These are phyloP conservation scores for Ascochyta pisi DNA, from an alignment of 2,329 filamentous ascomycete genomes.

Conservation along the genomic window DNA sequence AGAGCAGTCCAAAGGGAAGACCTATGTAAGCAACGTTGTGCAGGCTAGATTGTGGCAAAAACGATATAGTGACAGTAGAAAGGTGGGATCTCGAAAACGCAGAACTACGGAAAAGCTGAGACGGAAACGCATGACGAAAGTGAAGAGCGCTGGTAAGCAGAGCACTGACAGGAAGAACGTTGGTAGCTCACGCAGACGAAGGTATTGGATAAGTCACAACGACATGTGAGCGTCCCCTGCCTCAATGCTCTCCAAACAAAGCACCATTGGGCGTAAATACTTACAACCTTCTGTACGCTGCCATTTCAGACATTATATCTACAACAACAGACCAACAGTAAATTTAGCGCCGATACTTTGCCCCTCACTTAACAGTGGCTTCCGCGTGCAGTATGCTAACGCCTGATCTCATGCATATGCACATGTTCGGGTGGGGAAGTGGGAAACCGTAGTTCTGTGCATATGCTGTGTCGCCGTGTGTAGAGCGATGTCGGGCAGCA, in stretches of 20 bases:
- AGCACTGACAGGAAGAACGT: background rate
- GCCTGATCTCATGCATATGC: background rate
- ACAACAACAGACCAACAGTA: too few species aligned
- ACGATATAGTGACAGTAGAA: background rate
- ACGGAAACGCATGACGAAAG: background rate
- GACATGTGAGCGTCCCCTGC: background rate
- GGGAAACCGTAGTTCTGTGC: background rate
- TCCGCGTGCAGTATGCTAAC: background rate
- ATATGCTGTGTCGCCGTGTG: background rate
- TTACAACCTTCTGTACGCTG: background rate
- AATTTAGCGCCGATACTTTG: too few species aligned
- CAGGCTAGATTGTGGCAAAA: background rate
- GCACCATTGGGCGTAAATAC: background rate
- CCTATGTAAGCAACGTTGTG: background rate
- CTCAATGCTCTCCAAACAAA: background rate
- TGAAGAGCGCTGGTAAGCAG: background rate
- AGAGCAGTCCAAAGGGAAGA: background rate
- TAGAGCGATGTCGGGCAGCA: background rate
- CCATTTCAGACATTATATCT: too few species aligned
- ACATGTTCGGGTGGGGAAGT: slow-evolving; percentile 2
- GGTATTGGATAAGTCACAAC: background rate
- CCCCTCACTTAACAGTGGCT: background rate
- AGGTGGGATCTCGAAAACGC: background rate
- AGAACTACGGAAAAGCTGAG: background rate
- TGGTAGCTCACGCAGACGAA: background rate